A percentile compares a stretch with the other conserved stretches of the same genome.
Conservation (phyloP, 345 rosid genomes). For the sweet orange (Citrus sinensis) region DVS_A1.0 CM039167.1:4679501-4680000, state of each 20-base stretch:
- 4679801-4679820: constrained; percentile 82
- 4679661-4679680: constrained; percentile 68
- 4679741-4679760: constrained; percentile 67
- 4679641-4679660: constrained; percentile 65
- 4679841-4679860: constrained; percentile 65
- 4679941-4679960: constrained; percentile 77
- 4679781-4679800: constrained; percentile 75
- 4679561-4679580: constrained; percentile 74
- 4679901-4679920: constrained; percentile 84
- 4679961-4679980: constrained; percentile 89
- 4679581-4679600: constrained; percentile 47
- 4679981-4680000: constrained; percentile 70
- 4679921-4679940: constrained; percentile 93
- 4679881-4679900: constrained; percentile 72
- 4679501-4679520: constrained; percentile 58
- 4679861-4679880: constrained; percentile 97
- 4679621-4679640: constrained; percentile 69
- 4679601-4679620: constrained; percentile 79
- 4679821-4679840: constrained; percentile 58
- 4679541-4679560: constrained; percentile 71
- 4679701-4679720: constrained; percentile 82
- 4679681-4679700: constrained; percentile 58
- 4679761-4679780: constrained; percentile 57
- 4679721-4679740: constrained; percentile 59
- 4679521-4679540: constrained; percentile 48